Evolutionary conservation across 139 green algal species (phyloP).

Genomic region (Parachlorella kessleri): DNA sequence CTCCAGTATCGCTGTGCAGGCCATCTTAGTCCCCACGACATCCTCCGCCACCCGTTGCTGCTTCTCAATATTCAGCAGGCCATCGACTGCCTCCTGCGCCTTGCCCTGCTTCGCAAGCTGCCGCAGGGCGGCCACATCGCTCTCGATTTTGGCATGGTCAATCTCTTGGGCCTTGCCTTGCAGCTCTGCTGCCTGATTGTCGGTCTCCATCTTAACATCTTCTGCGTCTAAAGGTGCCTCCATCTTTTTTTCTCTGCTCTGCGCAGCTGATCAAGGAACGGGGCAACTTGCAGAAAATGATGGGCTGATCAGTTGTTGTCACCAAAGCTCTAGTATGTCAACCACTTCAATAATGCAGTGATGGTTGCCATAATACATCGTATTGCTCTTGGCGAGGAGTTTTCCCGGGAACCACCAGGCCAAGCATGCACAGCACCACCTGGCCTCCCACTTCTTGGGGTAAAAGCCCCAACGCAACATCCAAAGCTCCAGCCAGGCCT

Average conservation of each 20-base stretch:
- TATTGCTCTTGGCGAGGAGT: too few species aligned
- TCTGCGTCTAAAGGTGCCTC: slow-evolving; percentile 19
- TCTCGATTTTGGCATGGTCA: slow-evolving; percentile 21
- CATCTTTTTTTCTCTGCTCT: not conserved
- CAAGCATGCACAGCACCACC: too few species aligned
- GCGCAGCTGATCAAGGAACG: too few species aligned
- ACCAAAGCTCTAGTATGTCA: too few species aligned
- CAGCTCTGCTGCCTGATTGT: slow-evolving; percentile 20
- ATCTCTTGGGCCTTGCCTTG: slow-evolving; percentile 13
- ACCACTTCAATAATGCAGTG: too few species aligned
- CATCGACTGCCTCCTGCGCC: slow-evolving; percentile 64
- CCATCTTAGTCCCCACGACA: slow-evolving; percentile 73
- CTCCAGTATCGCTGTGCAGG: slow-evolving; percentile 86
- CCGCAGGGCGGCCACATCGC: slow-evolving; percentile 18
- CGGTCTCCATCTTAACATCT: slow-evolving; percentile 24
- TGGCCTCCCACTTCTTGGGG: too few species aligned
- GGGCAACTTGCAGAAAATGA: too few species aligned
- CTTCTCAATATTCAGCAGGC: slow-evolving; percentile 88
- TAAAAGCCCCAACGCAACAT: too few species aligned
- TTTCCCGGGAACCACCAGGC: too few species aligned
- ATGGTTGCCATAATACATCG: too few species aligned
- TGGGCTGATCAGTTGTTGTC: too few species aligned
- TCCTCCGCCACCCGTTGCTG: slow-evolving; percentile 83
- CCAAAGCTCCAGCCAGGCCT: too few species aligned
- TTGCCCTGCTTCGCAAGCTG: slow-evolving; percentile 18